Conservation (phyloP, 345 rosid species). For the Ailanthus altissimus region DNA sequence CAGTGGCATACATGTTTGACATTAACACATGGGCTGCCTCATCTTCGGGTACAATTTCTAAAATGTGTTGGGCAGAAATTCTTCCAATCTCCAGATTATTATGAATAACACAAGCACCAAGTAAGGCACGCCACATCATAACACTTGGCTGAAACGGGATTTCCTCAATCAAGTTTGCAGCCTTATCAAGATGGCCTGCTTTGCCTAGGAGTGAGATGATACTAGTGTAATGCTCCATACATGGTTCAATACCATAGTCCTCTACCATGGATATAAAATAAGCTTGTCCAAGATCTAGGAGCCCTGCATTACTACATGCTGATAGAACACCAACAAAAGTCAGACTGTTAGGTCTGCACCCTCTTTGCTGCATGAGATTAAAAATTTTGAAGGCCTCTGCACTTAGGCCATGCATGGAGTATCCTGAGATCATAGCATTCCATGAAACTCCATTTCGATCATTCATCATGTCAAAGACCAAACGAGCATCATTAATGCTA, state of each 20-base stretch:
- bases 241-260: constrained; percentile 68
- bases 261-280: constrained; percentile 71
- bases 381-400: constrained; percentile 57
- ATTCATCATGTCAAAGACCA: constrained; percentile 54
- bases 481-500: constrained; percentile 54
- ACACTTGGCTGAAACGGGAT: constrained; percentile 68
- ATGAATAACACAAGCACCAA: constrained; percentile 76
- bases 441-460: constrained; percentile 62
- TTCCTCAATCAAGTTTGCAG: constrained; percentile 60
- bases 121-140: constrained; percentile 86
- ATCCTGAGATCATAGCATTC: constrained; percentile 86
- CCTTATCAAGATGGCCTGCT: constrained; percentile 71
- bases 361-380: constrained; percentile 57
- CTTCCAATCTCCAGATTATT: constrained; percentile 65
- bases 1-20: constrained; percentile 75
- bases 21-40: constrained; percentile 72
- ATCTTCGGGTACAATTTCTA: constrained; percentile 71
- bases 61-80: constrained; percentile 55
- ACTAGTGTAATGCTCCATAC: constrained; percentile 78
- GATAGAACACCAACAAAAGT: constrained; percentile 81
- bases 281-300: constrained; percentile 58
- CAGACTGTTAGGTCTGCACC: constrained; percentile 55
- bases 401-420: constrained; percentile 68
- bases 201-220: constrained; percentile 84
- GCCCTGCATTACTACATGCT: constrained; percentile 81